These are phyloP conservation scores for Pelargonium cotyledonis DNA, from an alignment of 441 rosid species.

Conservation along the genomic window DNA sequence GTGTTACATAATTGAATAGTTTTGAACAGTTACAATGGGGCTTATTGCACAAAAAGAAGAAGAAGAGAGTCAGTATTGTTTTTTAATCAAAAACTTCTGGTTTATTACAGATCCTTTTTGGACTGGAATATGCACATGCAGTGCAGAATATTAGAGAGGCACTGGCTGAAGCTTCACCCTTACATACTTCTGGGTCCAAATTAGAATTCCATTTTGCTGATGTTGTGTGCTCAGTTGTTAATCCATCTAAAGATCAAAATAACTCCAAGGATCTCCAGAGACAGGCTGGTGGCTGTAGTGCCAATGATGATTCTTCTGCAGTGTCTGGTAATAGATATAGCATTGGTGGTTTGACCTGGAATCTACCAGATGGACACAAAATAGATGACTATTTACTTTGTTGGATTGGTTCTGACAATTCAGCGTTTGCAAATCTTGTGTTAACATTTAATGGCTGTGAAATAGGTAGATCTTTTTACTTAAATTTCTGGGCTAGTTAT, in stretches of 20 bases:
- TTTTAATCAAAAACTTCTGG: background rate
- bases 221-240: slow-evolving; percentile 42
- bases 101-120: slow-evolving; percentile 62
- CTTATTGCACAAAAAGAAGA: background rate
- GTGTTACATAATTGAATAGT: background rate
- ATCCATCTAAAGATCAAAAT: slow-evolving; percentile 39
- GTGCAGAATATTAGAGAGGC: slow-evolving; percentile 46
- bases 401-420: slow-evolving; percentile 68
- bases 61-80: too few relatives aligned
- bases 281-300: slow-evolving; percentile 16
- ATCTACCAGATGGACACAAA: slow-evolving; percentile 45
- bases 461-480: slow-evolving; percentile 43
- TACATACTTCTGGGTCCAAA: slow-evolving; percentile 18
- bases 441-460: slow-evolving; percentile 73
- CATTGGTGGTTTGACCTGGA: slow-evolving; percentile 78
- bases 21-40: background rate
- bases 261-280: slow-evolving; percentile 23
- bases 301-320: slow-evolving; percentile 23
- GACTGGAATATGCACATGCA: slow-evolving; percentile 72
- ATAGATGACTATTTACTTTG: slow-evolving; percentile 65
- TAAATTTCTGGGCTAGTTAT: background rate
- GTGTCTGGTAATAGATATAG: slow-evolving; percentile 29
- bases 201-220: slow-evolving; percentile 40
- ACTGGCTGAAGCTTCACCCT: slow-evolving; percentile 27
- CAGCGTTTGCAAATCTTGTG: slow-evolving; percentile 77